Evolutionary conservation across 768 basidiomycete genomes (phyloP), one percentile per base, ranked within the genome.

Genomic region (Phlebiopsis gigantea): DNA sequence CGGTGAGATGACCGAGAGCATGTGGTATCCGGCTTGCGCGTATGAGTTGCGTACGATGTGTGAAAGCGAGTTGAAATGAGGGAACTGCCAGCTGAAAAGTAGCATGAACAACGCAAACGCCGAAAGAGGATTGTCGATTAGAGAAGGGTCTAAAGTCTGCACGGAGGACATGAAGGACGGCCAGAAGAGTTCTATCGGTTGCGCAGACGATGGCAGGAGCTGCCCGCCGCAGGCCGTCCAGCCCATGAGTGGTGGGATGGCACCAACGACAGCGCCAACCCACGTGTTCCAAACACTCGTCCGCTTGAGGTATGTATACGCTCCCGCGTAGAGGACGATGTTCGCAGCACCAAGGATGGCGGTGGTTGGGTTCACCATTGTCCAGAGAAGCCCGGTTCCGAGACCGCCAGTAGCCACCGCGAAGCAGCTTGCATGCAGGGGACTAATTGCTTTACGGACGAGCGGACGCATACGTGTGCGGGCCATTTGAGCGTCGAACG

Each of bases 11-110:
- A 93, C 88, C 29, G 86, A 84, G 10, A 98, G 81, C 97, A 99
- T 99, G 51, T 80, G 81, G 69, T 95, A 99, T 17, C 95, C 95
- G 19, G 88, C 92, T 67, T 92, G 85, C 4, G 97, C 92, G 71
- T 99, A 99, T 19, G 88, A 88, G 9, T 80, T 83, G 34, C 95
- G 84, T 8, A 95, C 80, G 49, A 95, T 76, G 71, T 97, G 83
- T 7, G 94, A 86, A n/a, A 99, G 77, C 1, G 93, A 71, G 71
- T 95, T 98, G 76, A 99, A 98, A 70, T 99, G 96, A 31, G 96
- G 95, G 73, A 98, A 98, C 68, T 99, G 97, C 96, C 96, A 99
- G 59, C 88, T 89, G 75, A 86, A 99, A 8, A 97, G 79, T 46
- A 98, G 71, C 72, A 87, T 78, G 73, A 90, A 92, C 2, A 99